phyloP scores from a whole-genome alignment of 2,329 filamentous ascomycete species.

The Microdochium paspali region DNA sequence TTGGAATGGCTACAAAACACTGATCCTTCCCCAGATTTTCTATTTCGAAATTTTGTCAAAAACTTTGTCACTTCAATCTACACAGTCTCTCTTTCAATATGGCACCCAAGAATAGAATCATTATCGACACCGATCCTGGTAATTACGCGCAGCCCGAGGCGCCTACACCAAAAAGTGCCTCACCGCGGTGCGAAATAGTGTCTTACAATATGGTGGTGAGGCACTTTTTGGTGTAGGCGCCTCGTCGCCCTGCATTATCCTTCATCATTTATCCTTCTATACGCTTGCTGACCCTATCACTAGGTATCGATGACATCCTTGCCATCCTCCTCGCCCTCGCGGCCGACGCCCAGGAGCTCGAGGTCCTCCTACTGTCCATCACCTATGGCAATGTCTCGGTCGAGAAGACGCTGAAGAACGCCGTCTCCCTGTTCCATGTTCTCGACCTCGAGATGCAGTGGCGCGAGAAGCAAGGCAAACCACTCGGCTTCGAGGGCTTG shows the following conservation, averaged over 20 bases:
- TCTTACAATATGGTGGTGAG: no score
- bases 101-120: slow-evolving; percentile 66
- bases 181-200: no score
- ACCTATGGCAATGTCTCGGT: slow-evolving; percentile 93
- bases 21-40: no score
- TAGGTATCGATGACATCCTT: slow-evolving; percentile 86
- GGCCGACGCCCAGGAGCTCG: slow-evolving; percentile 72
- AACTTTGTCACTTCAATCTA: no score
- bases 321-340: slow-evolving; percentile 82
- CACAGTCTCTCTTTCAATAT: slow-evolving; percentile 35
- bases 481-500: slow-evolving; percentile 65
- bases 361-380: slow-evolving; percentile 76
- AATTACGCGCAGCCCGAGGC: slow-evolving; percentile 11
- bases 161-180: neutral
- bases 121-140: slow-evolving; percentile 94
- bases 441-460: slow-evolving; percentile 83
- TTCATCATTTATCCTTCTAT: neutral
- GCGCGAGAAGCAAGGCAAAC: slow-evolving; percentile 59
- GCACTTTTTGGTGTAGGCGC: no score
- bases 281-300: slow-evolving; percentile 6
- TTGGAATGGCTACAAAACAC: no score
- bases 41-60: no score
- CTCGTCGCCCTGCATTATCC: neutral
- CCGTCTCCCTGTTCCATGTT: slow-evolving; percentile 83
- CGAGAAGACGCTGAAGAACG: slow-evolving; percentile 78